Percentiles rank a stretch among this genome's conserved stretches.
Evolutionary conservation across 441 rosid genomes (phyloP).

Genomic region (Eutrema salsugineum): DNA sequence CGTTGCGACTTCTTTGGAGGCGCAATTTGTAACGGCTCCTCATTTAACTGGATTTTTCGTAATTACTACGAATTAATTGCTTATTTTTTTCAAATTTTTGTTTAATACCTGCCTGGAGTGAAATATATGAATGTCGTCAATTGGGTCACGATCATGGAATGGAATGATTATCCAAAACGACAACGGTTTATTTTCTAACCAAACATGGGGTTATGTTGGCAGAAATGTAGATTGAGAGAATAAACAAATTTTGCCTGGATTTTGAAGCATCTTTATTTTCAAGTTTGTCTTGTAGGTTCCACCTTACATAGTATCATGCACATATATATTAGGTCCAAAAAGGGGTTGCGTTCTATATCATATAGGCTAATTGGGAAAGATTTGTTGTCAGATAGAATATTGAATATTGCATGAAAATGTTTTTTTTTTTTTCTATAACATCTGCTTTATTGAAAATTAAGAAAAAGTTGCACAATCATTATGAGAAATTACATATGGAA

Average conservation of each 20-base stretch:
- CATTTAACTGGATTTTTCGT: slow-evolving; percentile 23
- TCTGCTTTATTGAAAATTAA: no score
- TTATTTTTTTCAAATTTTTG: background rate
- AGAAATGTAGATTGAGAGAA: no score
- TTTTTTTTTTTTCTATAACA: no score
- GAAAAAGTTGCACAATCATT: no score
- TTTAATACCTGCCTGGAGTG: slow-evolving; percentile 7
- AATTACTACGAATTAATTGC: slow-evolving; percentile 1
- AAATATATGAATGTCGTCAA: background rate
- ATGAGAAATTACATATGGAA: no score
- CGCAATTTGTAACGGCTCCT: slow-evolving; percentile 77
- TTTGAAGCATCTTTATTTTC: background rate
- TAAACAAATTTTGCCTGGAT: background rate
- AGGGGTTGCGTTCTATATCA: no score
- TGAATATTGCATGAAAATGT: no score
- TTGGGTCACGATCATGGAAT: background rate
- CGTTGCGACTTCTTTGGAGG: slow-evolving; percentile 50
- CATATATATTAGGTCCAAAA: no score
- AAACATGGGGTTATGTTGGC: background rate
- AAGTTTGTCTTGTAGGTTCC: background rate
- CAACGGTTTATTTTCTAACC: background rate
- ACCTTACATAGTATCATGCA: background rate
- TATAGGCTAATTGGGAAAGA: no score
- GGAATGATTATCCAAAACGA: background rate
- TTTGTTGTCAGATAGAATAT: no score